These are phyloP conservation scores for Candida endomychidarum DNA, from an alignment of 805 yeast genomes.

Conservation along the genomic window DNA sequence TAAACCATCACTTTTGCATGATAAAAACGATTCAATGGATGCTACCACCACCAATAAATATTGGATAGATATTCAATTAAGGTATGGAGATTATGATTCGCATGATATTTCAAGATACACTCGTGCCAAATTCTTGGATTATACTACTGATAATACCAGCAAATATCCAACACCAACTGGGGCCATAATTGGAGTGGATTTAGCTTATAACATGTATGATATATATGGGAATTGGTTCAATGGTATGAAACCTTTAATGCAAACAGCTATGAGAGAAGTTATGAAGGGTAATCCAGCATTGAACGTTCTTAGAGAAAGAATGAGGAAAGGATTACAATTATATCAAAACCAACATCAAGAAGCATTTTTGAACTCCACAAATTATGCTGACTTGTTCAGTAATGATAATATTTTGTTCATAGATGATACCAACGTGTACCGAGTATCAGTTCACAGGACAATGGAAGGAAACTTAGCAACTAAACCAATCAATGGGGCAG, in stretches of 20 bases:
- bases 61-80: constrained; percentile 93
- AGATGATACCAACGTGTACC: constrained; percentile 92
- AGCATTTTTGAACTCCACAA: constrained; percentile 82
- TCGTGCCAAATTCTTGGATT: constrained; percentile 88
- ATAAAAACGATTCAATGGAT: constrained; percentile 62
- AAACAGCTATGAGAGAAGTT: constrained; percentile 87
- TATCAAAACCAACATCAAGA: constrained; percentile 94
- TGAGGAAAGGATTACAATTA: constrained; percentile 89
- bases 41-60: constrained; percentile 65
- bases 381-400: constrained; percentile 86
- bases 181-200: constrained; percentile 81
- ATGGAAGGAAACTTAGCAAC: constrained; percentile 91
- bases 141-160: constrained; percentile 82
- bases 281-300: constrained; percentile 95
- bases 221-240: constrained; percentile 98
- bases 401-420: constrained; percentile 81
- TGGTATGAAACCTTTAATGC: constrained; percentile 85
- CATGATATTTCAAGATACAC: constrained; percentile 95
- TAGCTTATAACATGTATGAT: constrained; percentile 94
- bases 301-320: constrained; percentile 87
- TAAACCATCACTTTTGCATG: constrained; percentile 76
- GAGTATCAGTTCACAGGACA: constrained; percentile 89
- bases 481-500: constrained; percentile 90
- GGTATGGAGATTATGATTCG: constrained; percentile 97
- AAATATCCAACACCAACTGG: constrained; percentile 94